Evolutionary conservation across 371 early-diverging fungal species (phyloP), one percentile per base, ranked within the genome.

Genomic region (Saksenaea oblongispora): DNA sequence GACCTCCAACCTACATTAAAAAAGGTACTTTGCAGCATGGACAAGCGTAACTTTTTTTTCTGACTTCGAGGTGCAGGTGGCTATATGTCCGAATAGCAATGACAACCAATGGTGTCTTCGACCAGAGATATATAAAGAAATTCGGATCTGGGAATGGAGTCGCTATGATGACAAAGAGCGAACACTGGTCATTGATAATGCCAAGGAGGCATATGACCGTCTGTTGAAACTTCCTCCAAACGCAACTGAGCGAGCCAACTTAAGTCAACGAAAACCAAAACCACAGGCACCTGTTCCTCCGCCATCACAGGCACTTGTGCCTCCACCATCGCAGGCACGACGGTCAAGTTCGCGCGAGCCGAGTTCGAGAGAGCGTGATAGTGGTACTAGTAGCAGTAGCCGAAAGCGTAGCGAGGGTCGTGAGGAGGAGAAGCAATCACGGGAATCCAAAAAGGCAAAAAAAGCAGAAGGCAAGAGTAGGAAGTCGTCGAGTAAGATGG

Each of bases 81-180:
- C 63, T 0, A 44, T 53, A 22, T 31, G 18, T 41, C 58, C 72
- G 17, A 64, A 67, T n/a, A 39, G 36, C 15, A 64, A 51, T 22
- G 65, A 67, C 39, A 70, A 70, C 10, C 66, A 69, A 24, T 87
- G 82, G 80, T 47, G 74, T 14, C 67, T 88, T 42, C 71, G 62
- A 58, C 73, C 77, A 5, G 83, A 82, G 55, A 68, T 82, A 7
- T 88, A 79, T 64, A 73, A 64, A 37, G 79, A 81, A 36, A 77
- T 88, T 28, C 69, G 77, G 53, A 75, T 86, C 11, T 78, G 75
- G 53, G 74, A 78, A 41, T 88, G 88, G 88, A 72, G 68, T n/a
- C 71, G 59, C 27, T 86, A 85, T 59, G 75, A 70, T 24, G 72
- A 71, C 31, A 74, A 73, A 60, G 78, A 78, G 47, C 65, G 79